phyloP scores from a whole-genome alignment of 2,329 filamentous ascomycete species.

The Myriosclerotinia scirpicola region DNA sequence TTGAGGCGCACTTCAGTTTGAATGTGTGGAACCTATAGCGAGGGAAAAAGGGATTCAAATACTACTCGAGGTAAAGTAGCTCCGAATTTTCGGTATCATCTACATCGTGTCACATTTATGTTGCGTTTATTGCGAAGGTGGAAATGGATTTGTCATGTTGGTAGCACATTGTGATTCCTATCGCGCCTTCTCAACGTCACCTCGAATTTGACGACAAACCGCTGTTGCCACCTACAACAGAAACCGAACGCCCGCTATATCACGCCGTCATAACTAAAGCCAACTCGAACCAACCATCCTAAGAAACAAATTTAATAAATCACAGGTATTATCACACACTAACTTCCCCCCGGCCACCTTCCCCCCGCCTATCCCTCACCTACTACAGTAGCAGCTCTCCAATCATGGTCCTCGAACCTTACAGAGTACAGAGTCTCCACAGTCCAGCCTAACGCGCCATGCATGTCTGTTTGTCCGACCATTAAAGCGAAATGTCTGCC shows the following conservation, averaged over 20 bases:
- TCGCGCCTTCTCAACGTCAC: background rate
- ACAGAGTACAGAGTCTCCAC: background rate
- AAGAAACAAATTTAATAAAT: background rate
- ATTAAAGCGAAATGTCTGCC: background rate
- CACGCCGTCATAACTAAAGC: background rate
- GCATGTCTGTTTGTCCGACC: background rate
- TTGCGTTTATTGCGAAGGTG: background rate
- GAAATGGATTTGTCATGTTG: background rate
- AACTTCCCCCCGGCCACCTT: background rate
- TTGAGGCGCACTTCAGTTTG: background rate
- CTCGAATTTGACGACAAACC: background rate
- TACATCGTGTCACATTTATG: conserved; percentile 9
- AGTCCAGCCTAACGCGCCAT: background rate
- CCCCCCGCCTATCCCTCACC: background rate
- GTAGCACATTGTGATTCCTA: conserved; percentile 3
- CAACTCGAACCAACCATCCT: background rate
- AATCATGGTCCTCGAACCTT: background rate
- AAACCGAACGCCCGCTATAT: background rate
- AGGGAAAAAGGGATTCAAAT: background rate
- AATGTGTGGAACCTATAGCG: background rate
- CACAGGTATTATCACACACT: background rate
- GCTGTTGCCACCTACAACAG: background rate
- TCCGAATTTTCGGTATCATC: background rate
- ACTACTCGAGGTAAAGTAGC: no score
- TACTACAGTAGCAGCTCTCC: background rate